These are phyloP conservation scores for Hericium erinaceus DNA, from an alignment of 768 basidiomycete species.

Conservation along the genomic window DNA sequence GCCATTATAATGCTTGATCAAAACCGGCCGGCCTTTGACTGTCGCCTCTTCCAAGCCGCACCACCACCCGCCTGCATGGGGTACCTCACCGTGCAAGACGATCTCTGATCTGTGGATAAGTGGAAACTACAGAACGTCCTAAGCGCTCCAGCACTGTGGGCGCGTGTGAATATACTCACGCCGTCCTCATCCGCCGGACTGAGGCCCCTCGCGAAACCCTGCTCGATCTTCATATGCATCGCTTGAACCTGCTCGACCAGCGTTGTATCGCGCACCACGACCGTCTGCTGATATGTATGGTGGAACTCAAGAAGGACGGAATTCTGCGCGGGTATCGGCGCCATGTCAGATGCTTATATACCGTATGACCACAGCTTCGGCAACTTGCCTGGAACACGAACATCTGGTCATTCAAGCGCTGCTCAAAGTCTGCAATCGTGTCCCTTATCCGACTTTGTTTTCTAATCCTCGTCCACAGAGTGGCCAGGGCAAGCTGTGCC, in stretches of 20 bases:
- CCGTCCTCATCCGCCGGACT: slow-evolving; percentile 5
- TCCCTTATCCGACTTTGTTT: slow-evolving; percentile 1
- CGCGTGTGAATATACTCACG: not conserved
- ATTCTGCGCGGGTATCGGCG: not conserved
- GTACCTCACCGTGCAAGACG: slow-evolving; percentile 1
- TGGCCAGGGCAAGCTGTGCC: slow-evolving; percentile 1
- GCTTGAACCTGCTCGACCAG: slow-evolving; percentile 3
- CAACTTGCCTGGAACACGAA: slow-evolving; percentile 2
- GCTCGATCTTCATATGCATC: slow-evolving; percentile 4
- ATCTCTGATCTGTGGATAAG: slow-evolving; percentile 2
- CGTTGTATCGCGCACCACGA: slow-evolving; percentile 2
- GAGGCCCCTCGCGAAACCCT: slow-evolving; percentile 1
- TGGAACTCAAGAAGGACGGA: slow-evolving; percentile 3
- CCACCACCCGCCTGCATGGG: slow-evolving; percentile 2
- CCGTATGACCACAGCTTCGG: not conserved
- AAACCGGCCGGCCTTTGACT: not conserved
- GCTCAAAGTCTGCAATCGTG: slow-evolving; percentile 5
- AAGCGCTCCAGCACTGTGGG: not conserved
- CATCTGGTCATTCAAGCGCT: slow-evolving; percentile 1
- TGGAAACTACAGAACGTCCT: slow-evolving; percentile 1
- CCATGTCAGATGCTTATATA: not conserved
- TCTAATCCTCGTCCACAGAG: not conserved
- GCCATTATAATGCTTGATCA: slow-evolving; percentile 4
- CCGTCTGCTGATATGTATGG: not conserved
- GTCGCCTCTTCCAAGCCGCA: not conserved